phyloP scores from a whole-genome alignment of 2,329 filamentous ascomycete species.

The Fusarium newnesense region DNA sequence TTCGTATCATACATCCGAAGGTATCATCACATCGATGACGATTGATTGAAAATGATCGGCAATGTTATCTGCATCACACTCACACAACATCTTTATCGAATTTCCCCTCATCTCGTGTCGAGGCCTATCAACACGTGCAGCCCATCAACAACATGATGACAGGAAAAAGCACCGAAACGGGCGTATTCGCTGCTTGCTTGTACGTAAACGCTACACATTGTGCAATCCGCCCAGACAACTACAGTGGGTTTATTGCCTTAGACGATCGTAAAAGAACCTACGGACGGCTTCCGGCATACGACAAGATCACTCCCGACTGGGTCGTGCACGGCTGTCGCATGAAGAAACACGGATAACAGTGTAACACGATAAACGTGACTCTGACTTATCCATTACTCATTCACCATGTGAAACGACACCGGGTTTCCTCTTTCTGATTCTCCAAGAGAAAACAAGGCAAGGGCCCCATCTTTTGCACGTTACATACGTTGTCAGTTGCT shows the following conservation, averaged over 20 bases:
- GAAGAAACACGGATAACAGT: constrained; percentile 17
- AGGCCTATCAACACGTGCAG: constrained; percentile 24
- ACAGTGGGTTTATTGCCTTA: constrained; percentile 15
- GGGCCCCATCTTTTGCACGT: constrained; percentile 10
- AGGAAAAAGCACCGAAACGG: constrained; percentile 19
- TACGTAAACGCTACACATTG: constrained; percentile 33
- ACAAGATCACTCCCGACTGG: constrained; percentile 20
- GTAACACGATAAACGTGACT: constrained; percentile 12
- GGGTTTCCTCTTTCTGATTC: constrained; percentile 21
- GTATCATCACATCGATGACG: constrained; percentile 24
- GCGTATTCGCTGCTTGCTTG: constrained; percentile 15
- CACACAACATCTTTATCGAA: constrained; percentile 4
- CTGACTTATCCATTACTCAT: constrained; percentile 20
- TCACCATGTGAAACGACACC: constrained; percentile 31
- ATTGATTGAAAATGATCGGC: constrained; percentile 28
- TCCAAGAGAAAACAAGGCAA: constrained; percentile 23
- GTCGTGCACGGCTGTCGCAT: constrained; percentile 34
- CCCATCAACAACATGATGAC: constrained; percentile 2
- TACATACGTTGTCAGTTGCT: not conserved
- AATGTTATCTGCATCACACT: constrained; percentile 11
- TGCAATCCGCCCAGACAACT: constrained; percentile 15
- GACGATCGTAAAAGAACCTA: constrained; percentile 1
- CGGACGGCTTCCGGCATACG: not conserved
- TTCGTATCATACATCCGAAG: constrained; percentile 2
- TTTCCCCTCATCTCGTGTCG: constrained; percentile 25